Evolutionary conservation across 2,329 filamentous ascomycete genomes (phyloP).

Genomic region (Pseudogymnoascus sp.): DNA sequence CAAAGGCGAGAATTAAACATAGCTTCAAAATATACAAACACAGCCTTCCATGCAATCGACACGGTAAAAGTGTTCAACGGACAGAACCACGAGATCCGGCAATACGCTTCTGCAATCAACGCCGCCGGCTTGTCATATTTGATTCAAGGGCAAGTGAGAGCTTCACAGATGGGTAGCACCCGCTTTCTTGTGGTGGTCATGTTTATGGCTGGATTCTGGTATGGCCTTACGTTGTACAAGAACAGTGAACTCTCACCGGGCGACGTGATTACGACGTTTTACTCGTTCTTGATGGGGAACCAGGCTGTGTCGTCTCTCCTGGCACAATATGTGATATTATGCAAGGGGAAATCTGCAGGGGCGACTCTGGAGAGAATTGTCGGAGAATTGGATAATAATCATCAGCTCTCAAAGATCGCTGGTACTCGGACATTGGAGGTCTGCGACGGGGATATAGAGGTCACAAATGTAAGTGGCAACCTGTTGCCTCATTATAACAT

Average conservation of each 20-base stretch:
- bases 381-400: slow-evolving; percentile 25
- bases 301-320: slow-evolving; percentile 68
- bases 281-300: slow-evolving; percentile 69
- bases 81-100: slow-evolving; percentile 58
- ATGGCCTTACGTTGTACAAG: slow-evolving; percentile 64
- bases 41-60: slow-evolving; percentile 68
- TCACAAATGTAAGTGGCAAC: slow-evolving; percentile 52
- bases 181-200: slow-evolving; percentile 69
- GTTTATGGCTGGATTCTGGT: slow-evolving; percentile 89
- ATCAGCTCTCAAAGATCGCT: slow-evolving; percentile 25
- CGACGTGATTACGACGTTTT: slow-evolving; percentile 76
- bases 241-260: slow-evolving; percentile 48
- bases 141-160: slow-evolving; percentile 60
- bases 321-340: slow-evolving; percentile 68
- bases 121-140: slow-evolving; percentile 57
- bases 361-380: slow-evolving; percentile 49
- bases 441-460: slow-evolving; percentile 61
- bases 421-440: slow-evolving; percentile 29
- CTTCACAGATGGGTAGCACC: slow-evolving; percentile 65
- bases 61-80: slow-evolving; percentile 83
- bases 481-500: not conserved
- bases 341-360: slow-evolving; percentile 72
- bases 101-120: slow-evolving; percentile 53
- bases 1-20: slow-evolving; percentile 62
- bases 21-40: slow-evolving; percentile 65